These are phyloP conservation scores for Hypericum androsaemum DNA, from an alignment of 345 rosid genomes.

Conservation along the genomic window DNA sequence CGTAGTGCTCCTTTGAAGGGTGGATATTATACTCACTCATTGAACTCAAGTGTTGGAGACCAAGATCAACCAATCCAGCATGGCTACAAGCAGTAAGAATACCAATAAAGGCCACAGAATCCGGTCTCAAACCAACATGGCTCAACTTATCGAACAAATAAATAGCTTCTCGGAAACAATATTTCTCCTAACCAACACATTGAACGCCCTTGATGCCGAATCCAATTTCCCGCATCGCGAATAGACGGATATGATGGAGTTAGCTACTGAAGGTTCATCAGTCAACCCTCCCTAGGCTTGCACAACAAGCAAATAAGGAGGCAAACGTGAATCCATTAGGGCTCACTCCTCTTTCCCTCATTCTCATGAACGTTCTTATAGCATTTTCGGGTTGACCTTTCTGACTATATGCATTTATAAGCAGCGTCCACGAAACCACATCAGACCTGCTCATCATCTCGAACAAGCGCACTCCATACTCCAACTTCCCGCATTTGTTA, in stretches of 20 bases:
- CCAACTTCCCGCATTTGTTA: constrained; percentile 64
- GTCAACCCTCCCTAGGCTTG: constrained; percentile 44
- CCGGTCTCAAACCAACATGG: constrained; percentile 50
- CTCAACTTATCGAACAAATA: constrained; percentile 57
- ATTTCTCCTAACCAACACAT: constrained; percentile 45
- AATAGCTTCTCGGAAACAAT: constrained; percentile 66
- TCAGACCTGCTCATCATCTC: constrained; percentile 46
- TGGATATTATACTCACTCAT: constrained; percentile 40
- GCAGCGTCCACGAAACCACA: constrained; percentile 79
- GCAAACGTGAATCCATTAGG: constrained; percentile 74
- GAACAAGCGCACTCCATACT: constrained; percentile 44
- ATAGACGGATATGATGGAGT: constrained; percentile 68
- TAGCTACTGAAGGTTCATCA: constrained; percentile 47
- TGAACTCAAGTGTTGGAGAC: constrained; percentile 57
- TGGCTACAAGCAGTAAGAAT: constrained; percentile 76
- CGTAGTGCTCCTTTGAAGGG: constrained; percentile 79
- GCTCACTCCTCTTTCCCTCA: constrained; percentile 41
- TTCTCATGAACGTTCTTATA: constrained; percentile 38
- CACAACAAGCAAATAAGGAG: constrained; percentile 52
- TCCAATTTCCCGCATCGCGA: constrained; percentile 49
- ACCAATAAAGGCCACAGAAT: constrained; percentile 66
- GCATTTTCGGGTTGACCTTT: constrained; percentile 53
- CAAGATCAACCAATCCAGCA: constrained; percentile 70
- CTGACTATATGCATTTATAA: constrained; percentile 48
- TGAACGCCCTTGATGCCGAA: constrained; percentile 48